Conservation (phyloP, 75 land plant species). For the Sequoia sempervirens region DNA sequence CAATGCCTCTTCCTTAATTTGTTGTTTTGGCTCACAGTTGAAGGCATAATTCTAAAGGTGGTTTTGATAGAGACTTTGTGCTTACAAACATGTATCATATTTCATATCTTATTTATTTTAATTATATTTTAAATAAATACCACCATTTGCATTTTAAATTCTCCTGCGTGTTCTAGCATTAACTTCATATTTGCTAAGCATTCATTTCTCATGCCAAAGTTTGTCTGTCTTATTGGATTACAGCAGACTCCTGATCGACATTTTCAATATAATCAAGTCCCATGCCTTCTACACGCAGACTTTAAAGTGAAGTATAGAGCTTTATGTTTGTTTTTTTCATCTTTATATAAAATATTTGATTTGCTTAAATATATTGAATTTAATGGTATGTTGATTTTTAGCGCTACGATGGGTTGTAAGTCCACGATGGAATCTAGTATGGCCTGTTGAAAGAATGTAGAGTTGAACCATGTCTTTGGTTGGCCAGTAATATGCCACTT, state of each 20-base stretch:
- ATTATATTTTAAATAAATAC: neutral
- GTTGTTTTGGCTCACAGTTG: neutral
- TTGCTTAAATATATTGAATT: neutral
- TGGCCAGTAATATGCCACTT: too few relatives aligned
- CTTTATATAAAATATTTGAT: neutral
- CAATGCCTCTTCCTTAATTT: constrained; percentile 66
- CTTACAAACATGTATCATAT: neutral
- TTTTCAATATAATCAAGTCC: neutral
- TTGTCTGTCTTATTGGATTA: neutral
- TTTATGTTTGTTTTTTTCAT: neutral
- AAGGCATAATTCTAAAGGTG: neutral
- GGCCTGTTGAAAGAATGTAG: too few relatives aligned
- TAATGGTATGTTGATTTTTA: neutral
- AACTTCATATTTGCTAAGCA: neutral
- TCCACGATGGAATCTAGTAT: too few relatives aligned
- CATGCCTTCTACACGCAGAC: neutral
- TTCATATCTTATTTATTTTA: neutral
- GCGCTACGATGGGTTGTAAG: too few relatives aligned
- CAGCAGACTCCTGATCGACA: neutral
- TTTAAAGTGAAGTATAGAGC: too few relatives aligned
- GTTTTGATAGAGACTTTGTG: neutral
- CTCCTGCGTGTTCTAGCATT: neutral
- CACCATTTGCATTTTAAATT: neutral
- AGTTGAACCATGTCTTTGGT: too few relatives aligned
- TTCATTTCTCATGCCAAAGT: neutral